phyloP scores from a whole-genome alignment of 768 basidiomycete species.

The Lactarius sanguifluus region DNA sequence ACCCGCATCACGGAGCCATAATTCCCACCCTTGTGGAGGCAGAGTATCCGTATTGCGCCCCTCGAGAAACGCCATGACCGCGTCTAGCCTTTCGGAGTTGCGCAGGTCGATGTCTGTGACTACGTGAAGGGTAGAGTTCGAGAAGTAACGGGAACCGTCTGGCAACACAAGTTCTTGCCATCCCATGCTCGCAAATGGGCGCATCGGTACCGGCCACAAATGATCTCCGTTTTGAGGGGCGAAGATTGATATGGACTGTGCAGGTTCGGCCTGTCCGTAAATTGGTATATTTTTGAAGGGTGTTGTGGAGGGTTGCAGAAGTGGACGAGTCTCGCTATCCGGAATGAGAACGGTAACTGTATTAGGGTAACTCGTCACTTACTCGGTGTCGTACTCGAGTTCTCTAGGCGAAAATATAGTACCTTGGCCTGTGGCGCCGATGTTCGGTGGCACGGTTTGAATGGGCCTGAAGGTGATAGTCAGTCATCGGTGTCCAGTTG shows the following conservation, averaged over 20 bases:
- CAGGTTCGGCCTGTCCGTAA: constrained; percentile 26
- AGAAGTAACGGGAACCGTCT: constrained; percentile 68
- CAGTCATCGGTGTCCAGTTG: not conserved
- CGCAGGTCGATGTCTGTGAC: constrained; percentile 75
- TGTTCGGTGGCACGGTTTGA: constrained; percentile 21
- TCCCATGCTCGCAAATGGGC: constrained; percentile 49
- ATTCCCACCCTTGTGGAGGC: constrained; percentile 48
- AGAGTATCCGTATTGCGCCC: constrained; percentile 36
- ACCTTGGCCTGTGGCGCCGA: constrained; percentile 11
- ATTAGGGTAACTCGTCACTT: constrained; percentile 23
- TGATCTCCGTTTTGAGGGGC: constrained; percentile 30
- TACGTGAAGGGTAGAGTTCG: constrained; percentile 57
- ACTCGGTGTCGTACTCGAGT: constrained; percentile 33
- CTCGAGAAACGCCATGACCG: constrained; percentile 48
- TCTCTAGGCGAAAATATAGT: constrained; percentile 20
- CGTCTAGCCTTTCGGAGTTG: constrained; percentile 48
- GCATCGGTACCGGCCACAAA: constrained; percentile 31
- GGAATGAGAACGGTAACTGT: constrained; percentile 8
- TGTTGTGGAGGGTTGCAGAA: constrained; percentile 43
- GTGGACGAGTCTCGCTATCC: constrained; percentile 53
- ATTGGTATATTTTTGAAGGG: constrained; percentile 29
- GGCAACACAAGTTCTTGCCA: constrained; percentile 80
- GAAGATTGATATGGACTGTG: constrained; percentile 24
- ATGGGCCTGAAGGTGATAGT: constrained; percentile 23
- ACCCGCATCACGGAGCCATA: constrained; percentile 58